Conservation (phyloP, 2,329 filamentous ascomycete species). For the Scleromitrula shiraiana region DNA sequence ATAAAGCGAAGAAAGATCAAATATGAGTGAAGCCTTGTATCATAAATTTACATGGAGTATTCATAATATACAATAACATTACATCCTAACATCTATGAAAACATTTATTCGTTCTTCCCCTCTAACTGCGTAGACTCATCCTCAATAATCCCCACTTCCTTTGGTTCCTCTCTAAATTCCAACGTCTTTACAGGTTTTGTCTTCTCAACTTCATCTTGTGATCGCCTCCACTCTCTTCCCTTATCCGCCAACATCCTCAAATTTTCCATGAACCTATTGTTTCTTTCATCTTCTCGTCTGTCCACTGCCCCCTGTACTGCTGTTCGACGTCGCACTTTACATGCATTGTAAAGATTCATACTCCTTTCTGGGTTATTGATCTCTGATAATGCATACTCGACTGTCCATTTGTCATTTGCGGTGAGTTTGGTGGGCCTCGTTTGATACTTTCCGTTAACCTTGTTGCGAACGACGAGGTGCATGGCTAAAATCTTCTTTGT, state of each 20-base stretch:
- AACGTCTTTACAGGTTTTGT: slow-evolving; percentile 40
- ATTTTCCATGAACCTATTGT: slow-evolving; percentile 24
- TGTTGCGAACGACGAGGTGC: slow-evolving; percentile 61
- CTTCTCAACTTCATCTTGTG: slow-evolving; percentile 45
- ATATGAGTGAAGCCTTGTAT: too few species aligned
- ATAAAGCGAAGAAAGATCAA: too few species aligned
- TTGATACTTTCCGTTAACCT: slow-evolving; percentile 58
- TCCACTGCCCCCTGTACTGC: slow-evolving; percentile 25
- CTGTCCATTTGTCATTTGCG: slow-evolving; percentile 49
- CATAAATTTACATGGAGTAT: too few species aligned
- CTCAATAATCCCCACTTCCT: slow-evolving; percentile 3
- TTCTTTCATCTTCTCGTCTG: slow-evolving; percentile 9
- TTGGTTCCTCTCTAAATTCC: slow-evolving; percentile 25
- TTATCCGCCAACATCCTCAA: slow-evolving; percentile 41
- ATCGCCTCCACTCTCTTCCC: slow-evolving; percentile 51
- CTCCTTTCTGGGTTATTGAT: slow-evolving; percentile 37
- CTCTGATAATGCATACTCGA: slow-evolving; percentile 73
- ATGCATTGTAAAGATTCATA: slow-evolving; percentile 44
- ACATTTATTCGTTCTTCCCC: background rate
- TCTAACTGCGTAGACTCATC: too few species aligned
- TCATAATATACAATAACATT: too few species aligned
- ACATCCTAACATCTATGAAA: background rate
- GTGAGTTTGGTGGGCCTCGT: slow-evolving; percentile 47
- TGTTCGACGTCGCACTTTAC: slow-evolving; percentile 47
- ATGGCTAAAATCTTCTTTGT: slow-evolving; percentile 9